Percentiles rank a stretch among this genome's conserved stretches.
phyloP scores from a whole-genome alignment of 139 green algal species.

The Chlamydomonas asymmetrica region DNA sequence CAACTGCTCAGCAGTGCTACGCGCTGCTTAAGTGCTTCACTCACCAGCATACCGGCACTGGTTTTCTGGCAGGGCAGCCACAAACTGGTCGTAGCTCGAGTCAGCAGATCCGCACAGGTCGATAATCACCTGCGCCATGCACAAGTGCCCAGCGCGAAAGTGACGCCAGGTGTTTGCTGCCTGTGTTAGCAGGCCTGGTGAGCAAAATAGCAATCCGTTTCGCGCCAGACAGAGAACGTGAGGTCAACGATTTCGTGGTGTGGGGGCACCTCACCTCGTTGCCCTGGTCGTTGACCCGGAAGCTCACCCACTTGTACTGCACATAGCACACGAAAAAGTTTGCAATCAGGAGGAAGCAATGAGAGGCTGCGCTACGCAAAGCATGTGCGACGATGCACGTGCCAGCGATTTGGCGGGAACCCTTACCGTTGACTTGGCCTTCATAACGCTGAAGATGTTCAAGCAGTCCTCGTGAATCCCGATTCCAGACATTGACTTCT shows the following conservation, averaged over 20 bases:
- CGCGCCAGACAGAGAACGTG: too few species aligned
- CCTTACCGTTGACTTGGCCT: constrained; percentile 67
- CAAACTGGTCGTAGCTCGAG: constrained; percentile 73
- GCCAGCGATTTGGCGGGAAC: too few species aligned
- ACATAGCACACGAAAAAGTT: not conserved
- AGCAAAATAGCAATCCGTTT: too few species aligned
- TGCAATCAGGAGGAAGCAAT: too few species aligned
- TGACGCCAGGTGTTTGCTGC: too few species aligned
- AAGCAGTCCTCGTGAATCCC: constrained; percentile 72
- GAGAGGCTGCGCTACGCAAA: too few species aligned
- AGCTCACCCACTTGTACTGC: constrained; percentile 76
- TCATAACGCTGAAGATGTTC: constrained; percentile 87
- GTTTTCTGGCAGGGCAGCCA: constrained; percentile 58
- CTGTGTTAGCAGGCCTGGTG: too few species aligned
- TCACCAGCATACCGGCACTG: constrained; percentile 84
- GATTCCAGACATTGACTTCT: constrained; percentile 91
- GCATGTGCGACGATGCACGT: too few species aligned
- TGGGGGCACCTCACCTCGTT: constrained; percentile 52
- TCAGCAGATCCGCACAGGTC: constrained; percentile 62
- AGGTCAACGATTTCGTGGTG: too few species aligned
- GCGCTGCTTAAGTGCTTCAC: too few species aligned
- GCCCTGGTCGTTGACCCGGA: constrained; percentile 76
- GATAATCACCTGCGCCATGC: constrained; percentile 76
- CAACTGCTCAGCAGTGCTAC: too few species aligned
- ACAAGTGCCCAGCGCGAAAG: too few species aligned